Base-by-base conservation (phyloP, 2,329 filamentous ascomycete genomes). In the Aspergillus floridensis region DNA sequence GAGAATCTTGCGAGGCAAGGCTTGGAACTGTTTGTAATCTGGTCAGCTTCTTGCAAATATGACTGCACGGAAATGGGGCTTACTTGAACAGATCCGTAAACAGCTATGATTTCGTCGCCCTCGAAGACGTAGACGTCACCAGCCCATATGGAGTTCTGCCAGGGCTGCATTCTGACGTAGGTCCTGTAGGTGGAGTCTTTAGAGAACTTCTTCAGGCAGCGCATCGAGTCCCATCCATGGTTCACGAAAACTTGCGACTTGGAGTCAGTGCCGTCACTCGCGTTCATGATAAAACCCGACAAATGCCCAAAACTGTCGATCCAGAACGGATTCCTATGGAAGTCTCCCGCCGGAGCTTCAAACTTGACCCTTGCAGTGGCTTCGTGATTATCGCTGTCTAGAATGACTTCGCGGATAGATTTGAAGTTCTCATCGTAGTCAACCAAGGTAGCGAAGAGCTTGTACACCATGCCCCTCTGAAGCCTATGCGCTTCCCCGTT, bases 381-480 rank as follows among this genome's bases (percentile, higher is more conserved):
- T 65, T 86, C 83, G 26, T 82, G 83, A 56, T 80, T 74, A 60
- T 81, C 79, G 59, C 82, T 82, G 67, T 85, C 82, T 11, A 86
- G 76, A 53, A 85, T 82, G 51, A 86, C 83, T 66, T 85, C 83
- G 49, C 82, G 77, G 76, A 86, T 86, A 53, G 81, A 82, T 56
- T 82, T 80, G 72, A 83, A 86, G 66, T 81, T 83, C 59, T 80
- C 77, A 59, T 81, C 79, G 65, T 86, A 86, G 53, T 80, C 81
- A 41, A 86, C 84, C 32, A 86, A 76, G 56, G 82, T 79, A 68
- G 82, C 82, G 77, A 86, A 86, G 54, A 88, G 82, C 77, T 92
- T 93, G 82, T 95, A 95, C 14, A 88, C 88, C 78, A 92, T 85
- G 35, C 88, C 88, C 26, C 88, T 86, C 53, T 88, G 84, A 62